Percentiles rank a stretch among this genome's conserved stretches.
Evolutionary conservation across 352 stramenopile genomes (phyloP).

Genomic region (Phytophthora vignae): DNA sequence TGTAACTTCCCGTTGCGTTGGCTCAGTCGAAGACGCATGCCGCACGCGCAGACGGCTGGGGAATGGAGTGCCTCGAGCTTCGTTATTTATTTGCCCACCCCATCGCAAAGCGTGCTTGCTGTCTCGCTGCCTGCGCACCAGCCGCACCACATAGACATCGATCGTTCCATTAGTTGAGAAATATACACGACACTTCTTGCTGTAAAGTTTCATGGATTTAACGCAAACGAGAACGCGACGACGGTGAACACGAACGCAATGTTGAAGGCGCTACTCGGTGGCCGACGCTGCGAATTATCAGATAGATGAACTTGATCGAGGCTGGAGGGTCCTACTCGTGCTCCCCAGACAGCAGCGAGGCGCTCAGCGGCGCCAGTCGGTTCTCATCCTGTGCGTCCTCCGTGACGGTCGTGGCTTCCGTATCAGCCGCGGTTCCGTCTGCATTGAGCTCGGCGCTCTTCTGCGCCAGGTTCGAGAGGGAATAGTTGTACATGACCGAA

Average conservation of each 20-base stretch:
- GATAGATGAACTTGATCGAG: conserved; percentile 20
- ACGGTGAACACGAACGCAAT: conserved; percentile 18
- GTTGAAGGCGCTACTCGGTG: conserved; percentile 12
- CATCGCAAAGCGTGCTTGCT: conserved; percentile 32
- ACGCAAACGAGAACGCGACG: conserved; percentile 12
- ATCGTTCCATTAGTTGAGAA: conserved; percentile 19
- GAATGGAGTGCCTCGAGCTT: conserved; percentile 34
- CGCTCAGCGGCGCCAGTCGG: conserved; percentile 50
- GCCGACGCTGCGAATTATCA: conserved; percentile 34
- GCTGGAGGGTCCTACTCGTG: conserved; percentile 51
- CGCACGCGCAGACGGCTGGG: conserved; percentile 24
- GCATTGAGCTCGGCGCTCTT: conserved; percentile 59
- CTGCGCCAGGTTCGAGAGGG: conserved; percentile 57
- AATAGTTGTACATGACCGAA: conserved; percentile 83
- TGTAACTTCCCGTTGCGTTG: not conserved
- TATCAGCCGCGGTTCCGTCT: conserved; percentile 29
- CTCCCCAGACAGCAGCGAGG: conserved; percentile 59
- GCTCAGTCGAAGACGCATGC: conserved; percentile 27
- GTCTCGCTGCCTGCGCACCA: conserved; percentile 13
- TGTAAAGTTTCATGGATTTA: conserved; percentile 12
- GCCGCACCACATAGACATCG: conserved; percentile 25
- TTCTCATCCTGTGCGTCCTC: conserved; percentile 51
- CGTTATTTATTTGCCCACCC: conserved; percentile 44
- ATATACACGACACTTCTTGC: conserved; percentile 16
- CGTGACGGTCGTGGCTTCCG: conserved; percentile 15